These are phyloP conservation scores for Trypanosoma caninum DNA, from an alignment of 208 protist species.

Conservation along the genomic window DNA sequence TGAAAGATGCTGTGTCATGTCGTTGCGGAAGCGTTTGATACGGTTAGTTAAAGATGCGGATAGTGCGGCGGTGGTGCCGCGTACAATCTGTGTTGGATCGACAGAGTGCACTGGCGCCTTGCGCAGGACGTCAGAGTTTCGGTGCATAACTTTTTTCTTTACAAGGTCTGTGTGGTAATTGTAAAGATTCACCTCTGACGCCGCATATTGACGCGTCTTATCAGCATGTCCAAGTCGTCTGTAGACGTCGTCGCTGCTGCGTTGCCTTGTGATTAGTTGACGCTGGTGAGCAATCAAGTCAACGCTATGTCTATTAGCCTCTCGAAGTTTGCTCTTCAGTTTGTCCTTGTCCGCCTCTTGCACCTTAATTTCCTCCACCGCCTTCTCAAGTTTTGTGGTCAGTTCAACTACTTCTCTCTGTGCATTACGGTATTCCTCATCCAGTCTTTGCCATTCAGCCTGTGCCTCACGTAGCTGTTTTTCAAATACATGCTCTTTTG, in stretches of 20 bases:
- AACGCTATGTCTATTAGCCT: conserved; percentile 7
- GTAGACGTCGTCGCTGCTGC: conserved; percentile 1
- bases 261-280: conserved; percentile 10
- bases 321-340: conserved; percentile 7
- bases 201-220: conserved; percentile 5
- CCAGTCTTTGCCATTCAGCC: conserved; percentile 19
- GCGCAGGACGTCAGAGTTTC: conserved; percentile 5
- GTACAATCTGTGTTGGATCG: background rate
- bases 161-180: conserved; percentile 11
- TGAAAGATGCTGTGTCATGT: background rate
- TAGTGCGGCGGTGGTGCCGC: background rate
- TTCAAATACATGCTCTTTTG: conserved; percentile 4
- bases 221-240: conserved; percentile 6
- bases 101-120: background rate
- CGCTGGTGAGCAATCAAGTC: background rate
- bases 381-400: conserved; percentile 19
- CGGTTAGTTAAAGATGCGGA: background rate
- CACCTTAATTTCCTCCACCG: conserved; percentile 1
- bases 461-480: conserved; percentile 16
- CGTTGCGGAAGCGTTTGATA: background rate
- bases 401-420: conserved; percentile 20
- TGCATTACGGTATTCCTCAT: conserved; percentile 16
- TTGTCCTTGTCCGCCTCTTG: conserved; percentile 4
- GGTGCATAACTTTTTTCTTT: conserved; percentile 4
- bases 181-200: background rate